phyloP scores from a whole-genome alignment of 2,329 filamentous ascomycete genomes.

The Penicillium sp. region DNA sequence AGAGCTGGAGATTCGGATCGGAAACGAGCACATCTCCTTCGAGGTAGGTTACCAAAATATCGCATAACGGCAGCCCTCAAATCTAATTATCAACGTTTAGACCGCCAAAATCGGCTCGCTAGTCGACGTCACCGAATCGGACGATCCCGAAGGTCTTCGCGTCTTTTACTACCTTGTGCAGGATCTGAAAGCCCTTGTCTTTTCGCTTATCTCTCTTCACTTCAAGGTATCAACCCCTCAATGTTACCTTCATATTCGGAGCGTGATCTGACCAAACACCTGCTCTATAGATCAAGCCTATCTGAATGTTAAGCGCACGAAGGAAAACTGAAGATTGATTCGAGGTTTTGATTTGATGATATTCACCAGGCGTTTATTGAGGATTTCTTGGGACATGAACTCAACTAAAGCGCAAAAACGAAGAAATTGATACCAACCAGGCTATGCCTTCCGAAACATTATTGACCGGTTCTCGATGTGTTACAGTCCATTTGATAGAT shows the following conservation, averaged over 20 bases:
- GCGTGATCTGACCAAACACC: slow-evolving; percentile 1
- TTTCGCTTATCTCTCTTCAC: slow-evolving; percentile 92
- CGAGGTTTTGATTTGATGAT: slow-evolving; percentile 20
- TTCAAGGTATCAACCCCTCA: slow-evolving; percentile 67
- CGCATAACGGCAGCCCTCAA: neutral
- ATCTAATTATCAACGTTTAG: slow-evolving; percentile 47
- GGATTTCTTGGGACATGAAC: slow-evolving; percentile 11
- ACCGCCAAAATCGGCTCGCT: slow-evolving; percentile 97
- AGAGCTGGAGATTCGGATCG: slow-evolving; percentile 90
- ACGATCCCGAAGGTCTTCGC: slow-evolving; percentile 89
- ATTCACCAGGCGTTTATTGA: slow-evolving; percentile 24
- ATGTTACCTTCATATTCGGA: neutral
- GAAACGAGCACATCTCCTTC: slow-evolving; percentile 95
- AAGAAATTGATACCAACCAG: slow-evolving; percentile 7
- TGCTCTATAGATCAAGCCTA: slow-evolving; percentile 52
- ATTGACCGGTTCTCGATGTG: neutral
- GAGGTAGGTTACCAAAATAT: slow-evolving; percentile 59
- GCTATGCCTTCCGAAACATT: neutral
- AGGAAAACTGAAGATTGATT: slow-evolving; percentile 3
- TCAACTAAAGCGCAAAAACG: slow-evolving; percentile 11
- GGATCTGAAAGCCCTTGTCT: slow-evolving; percentile 93
- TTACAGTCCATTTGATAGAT: neutral
- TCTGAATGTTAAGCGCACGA: slow-evolving; percentile 33
- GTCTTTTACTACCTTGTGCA: slow-evolving; percentile 99
- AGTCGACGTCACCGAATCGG: slow-evolving; percentile 93